Evolutionary conservation across 176 grass and related monocot species (phyloP).

Genomic region (Melocanna baccifera): DNA sequence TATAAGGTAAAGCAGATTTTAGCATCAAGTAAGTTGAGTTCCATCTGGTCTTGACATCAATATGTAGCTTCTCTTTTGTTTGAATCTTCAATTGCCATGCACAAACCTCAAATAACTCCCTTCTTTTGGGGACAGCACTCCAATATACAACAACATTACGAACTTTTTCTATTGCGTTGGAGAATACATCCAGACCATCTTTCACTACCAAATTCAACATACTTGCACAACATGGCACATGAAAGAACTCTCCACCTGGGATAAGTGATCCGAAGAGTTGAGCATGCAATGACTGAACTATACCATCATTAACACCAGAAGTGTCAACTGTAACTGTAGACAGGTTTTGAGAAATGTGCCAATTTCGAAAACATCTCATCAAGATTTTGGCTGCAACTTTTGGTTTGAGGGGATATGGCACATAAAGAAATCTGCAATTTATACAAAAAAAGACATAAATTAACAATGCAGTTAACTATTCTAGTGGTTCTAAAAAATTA

Average conservation of each 20-base stretch:
- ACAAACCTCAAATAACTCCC: no score
- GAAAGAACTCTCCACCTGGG: background rate
- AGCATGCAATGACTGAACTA: background rate
- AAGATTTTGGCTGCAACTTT: background rate
- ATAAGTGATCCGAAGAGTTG: background rate
- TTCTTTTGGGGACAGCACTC: background rate
- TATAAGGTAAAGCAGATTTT: background rate
- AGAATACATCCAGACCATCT: constrained; percentile 15
- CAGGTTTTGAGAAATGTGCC: constrained; percentile 10
- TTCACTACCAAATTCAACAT: constrained; percentile 22
- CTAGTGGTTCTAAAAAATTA: background rate
- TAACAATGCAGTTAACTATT: background rate
- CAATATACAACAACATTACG: background rate
- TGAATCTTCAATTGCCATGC: no score
- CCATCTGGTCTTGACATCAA: background rate
- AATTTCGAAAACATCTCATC: constrained; percentile 19
- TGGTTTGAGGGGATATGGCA: constrained; percentile 6
- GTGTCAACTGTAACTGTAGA: constrained; percentile 9
- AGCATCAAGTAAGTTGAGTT: background rate
- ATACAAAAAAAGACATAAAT: background rate
- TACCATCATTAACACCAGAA: background rate
- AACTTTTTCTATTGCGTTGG: background rate
- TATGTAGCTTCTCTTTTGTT: background rate
- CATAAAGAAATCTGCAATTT: background rate
- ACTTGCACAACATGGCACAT: constrained; percentile 26